phyloP scores from a whole-genome alignment of 164 flowering plant species.

The Nymphaea colorata region DNA sequence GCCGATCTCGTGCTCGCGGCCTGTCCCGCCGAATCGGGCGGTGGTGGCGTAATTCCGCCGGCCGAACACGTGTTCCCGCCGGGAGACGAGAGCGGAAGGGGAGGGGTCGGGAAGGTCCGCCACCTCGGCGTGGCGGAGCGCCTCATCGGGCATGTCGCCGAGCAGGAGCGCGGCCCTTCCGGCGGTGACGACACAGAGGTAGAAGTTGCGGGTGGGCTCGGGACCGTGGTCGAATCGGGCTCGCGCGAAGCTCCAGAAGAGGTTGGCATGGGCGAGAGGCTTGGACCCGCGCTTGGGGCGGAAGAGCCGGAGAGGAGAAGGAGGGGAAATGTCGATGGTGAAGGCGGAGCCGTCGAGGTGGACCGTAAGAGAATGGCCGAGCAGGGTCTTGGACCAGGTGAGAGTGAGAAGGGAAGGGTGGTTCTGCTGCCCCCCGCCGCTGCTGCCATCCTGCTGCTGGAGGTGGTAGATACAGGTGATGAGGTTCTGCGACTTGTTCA shows the following conservation, averaged over 20 bases:
- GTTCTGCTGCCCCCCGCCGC: constrained; percentile 19
- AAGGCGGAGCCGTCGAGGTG: constrained; percentile 36
- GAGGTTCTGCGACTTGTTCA: constrained; percentile 28
- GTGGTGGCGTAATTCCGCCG: constrained; percentile 29
- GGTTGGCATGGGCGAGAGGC: constrained; percentile 13
- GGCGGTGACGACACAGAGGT: constrained; percentile 30
- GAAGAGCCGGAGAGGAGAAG: constrained; percentile 38
- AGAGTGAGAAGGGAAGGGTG: constrained; percentile 33
- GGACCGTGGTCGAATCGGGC: constrained; percentile 40
- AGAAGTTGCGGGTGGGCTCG: constrained; percentile 47
- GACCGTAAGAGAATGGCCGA: constrained; percentile 45
- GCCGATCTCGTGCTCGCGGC: constrained; percentile 32
- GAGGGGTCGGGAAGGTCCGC: background rate
- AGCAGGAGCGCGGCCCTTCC: constrained; percentile 33
- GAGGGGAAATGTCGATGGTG: constrained; percentile 36
- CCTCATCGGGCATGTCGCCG: constrained; percentile 36
- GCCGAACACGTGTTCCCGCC: constrained; percentile 71
- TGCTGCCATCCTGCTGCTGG: constrained; percentile 11
- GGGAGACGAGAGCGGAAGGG: constrained; percentile 24
- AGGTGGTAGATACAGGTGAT: constrained; percentile 45
- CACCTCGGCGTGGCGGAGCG: constrained; percentile 18
- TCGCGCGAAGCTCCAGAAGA: constrained; percentile 52
- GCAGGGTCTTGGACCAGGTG: constrained; percentile 51
- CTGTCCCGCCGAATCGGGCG: constrained; percentile 35
- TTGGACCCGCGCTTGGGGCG: constrained; percentile 29